Evolutionary conservation across 2,329 filamentous ascomycete species (phyloP), one percentile per base, ranked within the genome.

Genomic region (Fusarium decemcellulare): DNA sequence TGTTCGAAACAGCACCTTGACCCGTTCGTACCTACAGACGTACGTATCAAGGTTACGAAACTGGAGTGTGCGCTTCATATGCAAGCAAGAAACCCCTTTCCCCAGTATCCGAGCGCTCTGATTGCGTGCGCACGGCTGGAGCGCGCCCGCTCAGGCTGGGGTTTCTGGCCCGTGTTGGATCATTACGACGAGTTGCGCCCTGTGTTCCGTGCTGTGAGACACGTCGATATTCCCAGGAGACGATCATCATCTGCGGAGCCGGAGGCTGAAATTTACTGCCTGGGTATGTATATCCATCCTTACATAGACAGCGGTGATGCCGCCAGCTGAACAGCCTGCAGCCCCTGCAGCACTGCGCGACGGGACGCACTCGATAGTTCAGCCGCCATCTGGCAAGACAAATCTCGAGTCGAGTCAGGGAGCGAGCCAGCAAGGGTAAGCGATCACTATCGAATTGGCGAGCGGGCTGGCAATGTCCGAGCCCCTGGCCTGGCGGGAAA

Each of bases 121-220:
- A 70, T 70, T 67, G 29, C 43, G 58, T 54, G 63, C 56, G 67
- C 67, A 70, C 63, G 67, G 67, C 61, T 70, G 67, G 67, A 65
- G 63, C 70, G 68, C 12, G 14, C 15, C 14, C n/a, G n/a, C 29
- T 36, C 34, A 37, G 30, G 29, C 47, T 23, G 59, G 59, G 55
- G 50, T 51, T 29, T 27, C 39, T 64, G 58, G 50, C 34, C 65
- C 51, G 46, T 63, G 57, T 62, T 52, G 59, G 42, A 46, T 44
- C 15, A 46, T 48, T 29, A 57, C 56, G 43, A 64, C 16, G 30
- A 65, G 37, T 65, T 63, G 39, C 57, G 55, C 57, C 27, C 34
- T 46, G 43, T 58, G 55, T 43, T 61, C 65, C 29, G 65, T 60
- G 54, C 29, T 54, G 50, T 59, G 46, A 64, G 55, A 67, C 67